Evolutionary conservation across 176 grass and related monocot species (phyloP), one percentile per base, ranked within the genome.

Genomic region (Oryza coarctata): DNA sequence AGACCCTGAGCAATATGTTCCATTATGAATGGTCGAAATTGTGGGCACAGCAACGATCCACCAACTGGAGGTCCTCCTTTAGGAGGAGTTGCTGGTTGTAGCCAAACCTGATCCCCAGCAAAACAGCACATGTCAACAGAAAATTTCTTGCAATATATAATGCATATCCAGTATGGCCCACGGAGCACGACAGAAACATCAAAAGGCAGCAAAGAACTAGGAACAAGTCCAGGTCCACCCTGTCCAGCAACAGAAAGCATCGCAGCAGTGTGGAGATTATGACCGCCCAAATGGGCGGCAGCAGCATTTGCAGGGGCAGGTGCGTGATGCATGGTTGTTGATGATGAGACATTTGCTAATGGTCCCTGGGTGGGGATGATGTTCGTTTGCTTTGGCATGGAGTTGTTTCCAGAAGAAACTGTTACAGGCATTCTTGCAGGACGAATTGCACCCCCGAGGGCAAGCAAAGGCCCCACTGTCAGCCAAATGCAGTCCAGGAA

Each of bases 81-180:
- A 45, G 97, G 97, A 86, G 97, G 97, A 41, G 97, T 99, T 70
- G 97, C 93, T 36, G 97, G 97, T 69, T 99, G 97, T 41, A 99
- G 82, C 97, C 97, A 99, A 73, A 99, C 97, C 74, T 99, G 97
- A 89, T 99, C 97, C 67, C 97, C 97, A 75, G 97, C 93, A 60
- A 99, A 99, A 63, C 97, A 99, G 15, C 97, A 89, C 97, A 99
- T 99, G 85, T 99, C 97, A 77, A 99, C 91, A 86, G 93, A 90
- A 85, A 99, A 99, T 50, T 99, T 99, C 81, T 99, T 99, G 25
- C 97, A 91, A 77, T 99, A 99, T 90, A 99, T 96, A 84, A 99
- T 94, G 15, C 97, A 91, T 90, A 99, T 99, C 97, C 97, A 99
- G 65, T 99, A 99, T 58, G 93, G 97, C 29, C 97, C 97, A 61